Evolutionary conservation across 1,284 basidiomycete species (phyloP), one percentile per base, ranked within the genome.

Genomic region (Sphagnurus paluster): DNA sequence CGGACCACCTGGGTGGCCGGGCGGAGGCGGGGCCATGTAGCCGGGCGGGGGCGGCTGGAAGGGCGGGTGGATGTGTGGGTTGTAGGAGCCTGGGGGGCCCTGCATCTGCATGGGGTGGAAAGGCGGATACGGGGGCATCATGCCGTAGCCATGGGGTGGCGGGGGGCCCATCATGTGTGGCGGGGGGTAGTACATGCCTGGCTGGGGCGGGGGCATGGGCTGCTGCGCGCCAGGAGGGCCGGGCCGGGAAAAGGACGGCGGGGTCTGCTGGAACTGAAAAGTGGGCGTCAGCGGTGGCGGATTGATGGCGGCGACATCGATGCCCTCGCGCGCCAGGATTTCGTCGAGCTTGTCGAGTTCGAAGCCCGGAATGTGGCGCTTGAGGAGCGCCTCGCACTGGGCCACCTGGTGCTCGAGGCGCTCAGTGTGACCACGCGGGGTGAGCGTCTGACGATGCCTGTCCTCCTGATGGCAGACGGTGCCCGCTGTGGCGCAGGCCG

Each of bases 401-500:
- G 77, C 69, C 36, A 90, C 76, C 67, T 87, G 82, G 52, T 79
- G 76, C 69, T 91, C 89, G 64, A 91, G 68, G 55, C 75, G 83
- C 59, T 90, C 88, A 0, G 84, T 84, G 64, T 90, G 83, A 26
- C 88, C 88, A 39, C 88, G 75, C 1, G 85, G 86, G 43, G 87
- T 89, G 57, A 91, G 78, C 1, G 83, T 87, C 74, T 90, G 87
- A 25, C 87, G 74, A 65, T 90, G 86, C 44, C 88, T 72, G 68
- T 91, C 89, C 60, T 91, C 89, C 61, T 91, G 88, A 58, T 90
- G 82, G 69, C 88, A 91, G 37, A 75, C 65, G 0, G 84, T 84
- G 53, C 83, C 83, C 0, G 88, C 87, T 6, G 84, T 84, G 33
- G 84, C 79, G 62, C 88, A 91, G 25, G 89, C 86, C 10, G 86